Evolutionary conservation across 2,329 filamentous ascomycete species (phyloP).

Genomic region (Colletotrichum sidae): DNA sequence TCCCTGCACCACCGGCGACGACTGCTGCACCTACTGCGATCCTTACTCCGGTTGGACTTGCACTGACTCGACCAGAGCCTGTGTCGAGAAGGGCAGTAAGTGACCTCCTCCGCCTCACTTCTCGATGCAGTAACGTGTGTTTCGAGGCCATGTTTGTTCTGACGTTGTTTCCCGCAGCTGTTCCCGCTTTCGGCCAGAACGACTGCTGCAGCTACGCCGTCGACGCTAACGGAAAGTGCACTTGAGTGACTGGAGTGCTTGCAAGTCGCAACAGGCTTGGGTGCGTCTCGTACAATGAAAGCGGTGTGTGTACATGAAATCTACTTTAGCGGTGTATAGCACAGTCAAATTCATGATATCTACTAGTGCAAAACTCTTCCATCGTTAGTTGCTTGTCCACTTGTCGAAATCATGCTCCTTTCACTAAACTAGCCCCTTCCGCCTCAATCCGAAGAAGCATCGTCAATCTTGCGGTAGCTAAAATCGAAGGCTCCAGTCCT

Average conservation of each 20-base stretch:
- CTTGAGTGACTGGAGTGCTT: neutral
- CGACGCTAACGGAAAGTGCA: neutral
- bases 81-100: slow-evolving; percentile 15
- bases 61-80: neutral
- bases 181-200: neutral
- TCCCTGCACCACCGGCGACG: slow-evolving; percentile 15
- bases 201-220: slow-evolving; percentile 13
- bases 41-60: slow-evolving; percentile 11
- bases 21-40: slow-evolving; percentile 26
- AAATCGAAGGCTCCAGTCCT: too few species aligned
- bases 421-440: too few species aligned
- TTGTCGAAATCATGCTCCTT: too few species aligned
- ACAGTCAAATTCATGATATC: too few species aligned
- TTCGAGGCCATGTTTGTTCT: neutral
- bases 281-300: too few species aligned
- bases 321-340: too few species aligned
- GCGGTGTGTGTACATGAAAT: too few species aligned
- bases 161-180: neutral
- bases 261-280: too few species aligned
- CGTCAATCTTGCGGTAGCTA: too few species aligned
- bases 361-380: too few species aligned
- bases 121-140: neutral
- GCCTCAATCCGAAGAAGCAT: too few species aligned
- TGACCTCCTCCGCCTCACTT: neutral
- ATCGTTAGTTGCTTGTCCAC: too few species aligned